Evolutionary conservation across 345 rosid species (phyloP), one percentile per base, ranked within the genome.

Genomic region (Eutrema yunnanense): DNA sequence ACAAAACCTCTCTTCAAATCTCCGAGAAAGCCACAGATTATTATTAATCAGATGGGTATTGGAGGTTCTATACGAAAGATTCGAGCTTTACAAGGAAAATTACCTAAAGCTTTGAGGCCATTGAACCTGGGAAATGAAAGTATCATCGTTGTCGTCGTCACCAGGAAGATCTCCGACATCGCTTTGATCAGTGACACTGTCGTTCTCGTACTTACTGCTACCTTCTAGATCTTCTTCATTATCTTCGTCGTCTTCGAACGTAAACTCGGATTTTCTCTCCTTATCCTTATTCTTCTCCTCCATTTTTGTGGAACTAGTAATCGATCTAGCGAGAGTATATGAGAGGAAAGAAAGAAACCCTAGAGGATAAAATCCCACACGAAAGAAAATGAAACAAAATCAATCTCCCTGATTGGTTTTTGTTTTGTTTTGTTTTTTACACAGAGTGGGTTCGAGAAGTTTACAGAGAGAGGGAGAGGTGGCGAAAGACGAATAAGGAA

Each of bases 41-140:
- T 29, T 19, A 19, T 19, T 19, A 19, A 19, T 19, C 22, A 19
- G 22, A 19, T 19, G 22, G 22, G 22, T 19, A 19, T 19, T 19
- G 22, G 1, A 19, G 22, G 22, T 19, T 19, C 22, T 19, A 22
- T 22, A 22, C 26, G 11, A 55, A 56, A 59, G 79, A 26, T 61
- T 44, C 2, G 5, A 75, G 16, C 19, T 67, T 9, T 65, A 38
- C 6, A 0, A 10, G 13, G 6, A 43, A 43, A n/a, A 26, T 51
- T 72, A 90, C 97, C 86, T 83, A 82, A 55, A 92, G 73, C 96
- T 92, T 67, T 80, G 90, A 2, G 97, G 97, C 97, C 96, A 89
- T 73, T 83, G 90, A 51, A 78, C 86, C 57, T 88, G 86, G 61
- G 79, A 44, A 69, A 85, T 79, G 56, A 85, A 14, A 59, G 43